Evolutionary conservation across 108 stramenopile species (phyloP).

Genomic region (Stephanodiscus triporus): DNA sequence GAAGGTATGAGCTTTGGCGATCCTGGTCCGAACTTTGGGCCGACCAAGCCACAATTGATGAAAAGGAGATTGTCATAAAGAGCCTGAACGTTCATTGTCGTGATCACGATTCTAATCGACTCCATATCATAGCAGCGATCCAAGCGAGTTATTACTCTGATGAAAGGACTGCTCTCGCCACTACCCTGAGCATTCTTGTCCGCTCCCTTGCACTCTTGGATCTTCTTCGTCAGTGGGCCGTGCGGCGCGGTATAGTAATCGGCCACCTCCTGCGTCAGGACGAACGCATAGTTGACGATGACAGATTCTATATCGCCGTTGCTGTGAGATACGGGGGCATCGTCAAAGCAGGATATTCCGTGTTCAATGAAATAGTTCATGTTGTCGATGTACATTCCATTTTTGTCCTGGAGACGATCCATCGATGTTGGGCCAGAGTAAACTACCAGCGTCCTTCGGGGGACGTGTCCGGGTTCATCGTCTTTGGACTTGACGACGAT

Average conservation of each 20-base stretch:
- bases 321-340: constrained; percentile 4
- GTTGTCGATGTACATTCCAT: constrained; percentile 57
- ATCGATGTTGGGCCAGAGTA: constrained; percentile 56
- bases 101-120: constrained; percentile 30
- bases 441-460: constrained; percentile 40
- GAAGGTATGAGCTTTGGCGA: constrained; percentile 36
- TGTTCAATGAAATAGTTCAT: constrained; percentile 55
- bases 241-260: constrained; percentile 30
- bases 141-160: constrained; percentile 36
- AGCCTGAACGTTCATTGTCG: constrained; percentile 29
- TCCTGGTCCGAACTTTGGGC: constrained; percentile 48
- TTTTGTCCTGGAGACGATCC: constrained; percentile 45
- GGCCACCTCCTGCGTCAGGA: constrained; percentile 42
- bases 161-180: constrained; percentile 17
- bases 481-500: background rate
- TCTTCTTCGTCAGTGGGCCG: constrained; percentile 36
- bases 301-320: constrained; percentile 11
- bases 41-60: constrained; percentile 46
- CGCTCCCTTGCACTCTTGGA: constrained; percentile 19
- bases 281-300: constrained; percentile 38
- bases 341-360: constrained; percentile 49
- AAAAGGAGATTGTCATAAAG: constrained; percentile 43
- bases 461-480: background rate
- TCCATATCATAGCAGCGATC: constrained; percentile 55
- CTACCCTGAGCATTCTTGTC: constrained; percentile 2